phyloP scores from a whole-genome alignment of 768 basidiomycete species.

The Leucosporidium yakuticum region DNA sequence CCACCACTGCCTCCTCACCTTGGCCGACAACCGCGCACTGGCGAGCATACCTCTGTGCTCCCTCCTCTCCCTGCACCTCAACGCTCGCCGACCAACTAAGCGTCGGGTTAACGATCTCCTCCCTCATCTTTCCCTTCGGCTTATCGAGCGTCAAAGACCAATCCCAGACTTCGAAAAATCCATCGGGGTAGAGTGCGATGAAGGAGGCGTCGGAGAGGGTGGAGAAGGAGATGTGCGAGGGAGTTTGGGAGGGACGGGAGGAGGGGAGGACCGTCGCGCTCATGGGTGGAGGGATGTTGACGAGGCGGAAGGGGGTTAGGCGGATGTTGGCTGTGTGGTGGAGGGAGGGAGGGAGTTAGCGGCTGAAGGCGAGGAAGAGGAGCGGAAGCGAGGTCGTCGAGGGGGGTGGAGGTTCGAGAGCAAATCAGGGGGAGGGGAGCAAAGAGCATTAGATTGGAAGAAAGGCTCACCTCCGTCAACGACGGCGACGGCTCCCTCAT shows the following conservation, averaged over 20 bases:
- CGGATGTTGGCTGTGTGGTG: constrained; percentile 57
- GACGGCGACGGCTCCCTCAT: constrained; percentile 82
- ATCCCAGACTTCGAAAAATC: constrained; percentile 64
- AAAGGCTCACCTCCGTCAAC: constrained; percentile 69
- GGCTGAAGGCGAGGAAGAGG: too few species aligned
- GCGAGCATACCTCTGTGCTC: background rate
- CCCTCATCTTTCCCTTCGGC: constrained; percentile 7
- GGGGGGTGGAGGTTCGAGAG: too few species aligned
- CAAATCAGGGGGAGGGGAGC: too few species aligned
- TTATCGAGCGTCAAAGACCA: constrained; percentile 46
- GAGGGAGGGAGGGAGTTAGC: background rate
- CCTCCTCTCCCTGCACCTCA: background rate
- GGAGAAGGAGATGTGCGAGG: constrained; percentile 65
- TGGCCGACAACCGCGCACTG: constrained; percentile 17
- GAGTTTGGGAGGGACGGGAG: constrained; percentile 44
- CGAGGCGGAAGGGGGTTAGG: constrained; percentile 84
- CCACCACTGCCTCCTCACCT: background rate
- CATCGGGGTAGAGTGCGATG: constrained; percentile 65
- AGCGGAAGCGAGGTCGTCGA: too few species aligned
- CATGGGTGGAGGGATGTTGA: constrained; percentile 99
- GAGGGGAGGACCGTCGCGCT: constrained; percentile 52
- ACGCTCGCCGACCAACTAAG: background rate
- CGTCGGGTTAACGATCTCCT: constrained; percentile 9
- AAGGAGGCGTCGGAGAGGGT: constrained; percentile 50
- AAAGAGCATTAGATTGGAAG: too few species aligned